Conservation (phyloP, 805 yeast species). For the Candida michaelii region DNA sequence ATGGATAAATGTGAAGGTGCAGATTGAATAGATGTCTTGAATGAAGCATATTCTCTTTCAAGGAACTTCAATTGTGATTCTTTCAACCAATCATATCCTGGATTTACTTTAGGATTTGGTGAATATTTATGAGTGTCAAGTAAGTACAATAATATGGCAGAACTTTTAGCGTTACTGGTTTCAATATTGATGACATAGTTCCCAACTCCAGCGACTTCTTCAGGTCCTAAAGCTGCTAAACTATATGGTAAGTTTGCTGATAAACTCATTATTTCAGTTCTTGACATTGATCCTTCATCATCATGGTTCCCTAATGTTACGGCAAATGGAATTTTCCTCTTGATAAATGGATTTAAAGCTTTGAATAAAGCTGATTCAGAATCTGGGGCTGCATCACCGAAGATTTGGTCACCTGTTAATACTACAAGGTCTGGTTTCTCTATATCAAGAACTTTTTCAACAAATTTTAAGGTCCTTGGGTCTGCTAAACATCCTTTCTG, state of each 20-base stretch:
- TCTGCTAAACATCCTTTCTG: slow-evolving; percentile 73
- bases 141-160: slow-evolving; percentile 57
- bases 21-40: slow-evolving; percentile 26
- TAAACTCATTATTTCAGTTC: slow-evolving; percentile 61
- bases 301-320: slow-evolving; percentile 92
- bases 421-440: slow-evolving; percentile 87
- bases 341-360: slow-evolving; percentile 67
- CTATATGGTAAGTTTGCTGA: slow-evolving; percentile 66
- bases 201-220: slow-evolving; percentile 75
- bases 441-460: slow-evolving; percentile 60
- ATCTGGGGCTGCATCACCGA: slow-evolving; percentile 78
- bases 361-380: slow-evolving; percentile 80
- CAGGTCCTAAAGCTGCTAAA: slow-evolving; percentile 61
- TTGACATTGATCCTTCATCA: slow-evolving; percentile 71
- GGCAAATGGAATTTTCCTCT: slow-evolving; percentile 76
- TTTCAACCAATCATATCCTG: slow-evolving; percentile 87
- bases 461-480: slow-evolving; percentile 60
- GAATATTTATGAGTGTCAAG: slow-evolving; percentile 84
- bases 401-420: slow-evolving; percentile 88
- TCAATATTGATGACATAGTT: slow-evolving; percentile 64
- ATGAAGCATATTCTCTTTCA: slow-evolving; percentile 26
- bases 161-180: slow-evolving; percentile 33
- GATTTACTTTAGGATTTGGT: slow-evolving; percentile 58
- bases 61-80: slow-evolving; percentile 65
- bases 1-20: slow-evolving; percentile 56